Conservation (phyloP, 2,329 filamentous ascomycete species). For the Aphanocladium album region DNA sequence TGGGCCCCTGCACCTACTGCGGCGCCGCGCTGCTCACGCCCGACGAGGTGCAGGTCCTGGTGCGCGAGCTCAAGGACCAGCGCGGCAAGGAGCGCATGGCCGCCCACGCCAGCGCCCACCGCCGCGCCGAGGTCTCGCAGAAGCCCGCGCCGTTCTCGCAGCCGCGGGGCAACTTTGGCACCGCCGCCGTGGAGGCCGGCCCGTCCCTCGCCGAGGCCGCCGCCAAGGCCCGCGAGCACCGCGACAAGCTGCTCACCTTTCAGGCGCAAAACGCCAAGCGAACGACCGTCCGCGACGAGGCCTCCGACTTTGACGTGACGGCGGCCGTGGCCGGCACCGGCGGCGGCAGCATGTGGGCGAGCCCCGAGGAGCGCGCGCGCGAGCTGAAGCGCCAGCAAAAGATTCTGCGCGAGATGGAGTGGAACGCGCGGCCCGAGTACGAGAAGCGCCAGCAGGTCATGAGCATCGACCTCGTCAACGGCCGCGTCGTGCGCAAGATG, state of each 20-base stretch:
- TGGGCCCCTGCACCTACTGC: slow-evolving; percentile 93
- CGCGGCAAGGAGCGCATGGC: slow-evolving; percentile 82
- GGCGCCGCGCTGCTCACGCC: slow-evolving; percentile 65
- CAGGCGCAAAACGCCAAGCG: slow-evolving; percentile 81
- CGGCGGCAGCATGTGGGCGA: slow-evolving; percentile 67
- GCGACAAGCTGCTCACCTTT: slow-evolving; percentile 74
- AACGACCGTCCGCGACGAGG: slow-evolving; percentile 83
- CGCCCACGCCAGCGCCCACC: slow-evolving; percentile 67
- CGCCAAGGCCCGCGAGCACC: slow-evolving; percentile 67
- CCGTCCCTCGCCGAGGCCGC: slow-evolving; percentile 51
- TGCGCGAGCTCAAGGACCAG: slow-evolving; percentile 76
- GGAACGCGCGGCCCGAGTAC: slow-evolving; percentile 78
- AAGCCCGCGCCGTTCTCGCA: slow-evolving; percentile 56
- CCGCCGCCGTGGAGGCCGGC: slow-evolving; percentile 22
- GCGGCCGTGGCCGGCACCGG: slow-evolving; percentile 40
- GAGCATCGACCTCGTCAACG: slow-evolving; percentile 75
- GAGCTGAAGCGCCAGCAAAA: slow-evolving; percentile 85
- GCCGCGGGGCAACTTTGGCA: slow-evolving; percentile 30
- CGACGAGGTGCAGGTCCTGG: slow-evolving; percentile 77
- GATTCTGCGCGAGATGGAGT: slow-evolving; percentile 77
- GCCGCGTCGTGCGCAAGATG: slow-evolving; percentile 71
- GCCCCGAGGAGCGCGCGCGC: slow-evolving; percentile 71
- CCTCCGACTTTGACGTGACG: slow-evolving; percentile 55
- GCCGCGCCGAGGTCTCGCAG: slow-evolving; percentile 58
- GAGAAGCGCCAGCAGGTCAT: slow-evolving; percentile 83